Evolutionary conservation across 164 flowering plant species (phyloP), one percentile per base, ranked within the genome.

Genomic region (Stephania yunnanensis): DNA sequence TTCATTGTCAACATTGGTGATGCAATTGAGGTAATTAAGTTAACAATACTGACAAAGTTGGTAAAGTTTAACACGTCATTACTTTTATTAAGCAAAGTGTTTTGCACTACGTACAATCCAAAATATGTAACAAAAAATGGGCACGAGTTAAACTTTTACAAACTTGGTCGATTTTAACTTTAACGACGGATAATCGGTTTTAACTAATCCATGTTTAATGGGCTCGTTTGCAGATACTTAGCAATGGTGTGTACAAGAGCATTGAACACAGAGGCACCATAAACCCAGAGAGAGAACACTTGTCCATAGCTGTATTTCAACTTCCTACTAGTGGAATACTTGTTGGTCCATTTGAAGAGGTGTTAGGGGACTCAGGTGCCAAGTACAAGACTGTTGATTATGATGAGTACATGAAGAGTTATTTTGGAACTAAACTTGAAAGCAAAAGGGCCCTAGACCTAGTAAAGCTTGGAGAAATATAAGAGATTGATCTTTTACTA

Each of bases 1-100:
- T 84, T 84, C 81, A 7, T 10, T 9, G 73, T 81, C 78, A 86
- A 84, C 63, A 66, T 86, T 76, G 90, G 88, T n/a, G 86, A 86
- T 68, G 80, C 80, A 7, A 36, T 83, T 76, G 87, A 86, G 88
- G 87, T 87, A 79, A 17, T 13, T 4, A 36, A 36, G 42, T 36
- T 36, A 36, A 36, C 42, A 36, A 2, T 36, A 36, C 4, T 36
- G 4, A 36, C 42, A 36, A 36, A 36, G 42, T 36, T 36, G 42
- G 42, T 36, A 36, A 36, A 36, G 42, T 36, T 36, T 36, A 36
- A 36, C 42, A 36, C 4, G 42, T 36, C 25, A 0, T 25, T 25
- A 25, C 25, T 25, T 25, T 25, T 25, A 25, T 25, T 25, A 25
- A 25, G 25, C 25, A 0, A 25, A 0, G 25, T 25, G 25, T 25